Base-by-base conservation (phyloP, 305 asterid genomes). In the Salvia sclarea region DNA sequence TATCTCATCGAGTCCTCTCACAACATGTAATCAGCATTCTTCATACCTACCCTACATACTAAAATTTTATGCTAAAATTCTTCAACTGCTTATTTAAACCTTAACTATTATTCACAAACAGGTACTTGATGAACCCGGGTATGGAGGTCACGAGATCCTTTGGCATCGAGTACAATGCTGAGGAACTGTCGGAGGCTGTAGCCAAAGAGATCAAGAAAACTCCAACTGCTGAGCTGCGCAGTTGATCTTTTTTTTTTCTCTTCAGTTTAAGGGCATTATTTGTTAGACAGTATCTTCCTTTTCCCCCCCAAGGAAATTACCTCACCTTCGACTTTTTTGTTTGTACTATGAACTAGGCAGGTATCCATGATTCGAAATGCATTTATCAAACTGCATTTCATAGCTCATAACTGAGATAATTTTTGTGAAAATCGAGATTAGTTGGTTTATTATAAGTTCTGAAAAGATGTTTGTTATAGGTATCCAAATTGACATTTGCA, bases 1-100 rank as follows among this genome's bases (percentile, higher is more conserved):
- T 94, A 91, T 83, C 92, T 94, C 58, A 83, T 91, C 0, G 97
- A 94, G 79, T 81, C 92, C 66, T 91, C 98, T 59, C 92, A 94
- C 75, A 89, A 79, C 85, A 89, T 86, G 99, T 94, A 86, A 80
- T 45, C 25, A 6, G 31, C 57, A 13, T 31, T 28, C 58, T 44
- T 45, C 38, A 43, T 40, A 18, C 66, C 33, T 40, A 18, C 66
- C 33, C 61, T 16, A 6, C 20, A 10, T 33, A 13, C 7, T 58
- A 6, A 3, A 3, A 16, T 43, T 33, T 63, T 18, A 58, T 38
- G 24, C 48, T 10, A 55, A 37, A 61, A 30, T 50, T 13, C 11
- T 21, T 43, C 16, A 1, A 5, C 8, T 11, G 16, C 70, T 48
- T 45, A 2, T 21, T 33, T 9, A 20, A 18, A 18, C 31, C 28